Conservation (phyloP, 768 basidiomycete species). For the Suillus ampliporus region DNA sequence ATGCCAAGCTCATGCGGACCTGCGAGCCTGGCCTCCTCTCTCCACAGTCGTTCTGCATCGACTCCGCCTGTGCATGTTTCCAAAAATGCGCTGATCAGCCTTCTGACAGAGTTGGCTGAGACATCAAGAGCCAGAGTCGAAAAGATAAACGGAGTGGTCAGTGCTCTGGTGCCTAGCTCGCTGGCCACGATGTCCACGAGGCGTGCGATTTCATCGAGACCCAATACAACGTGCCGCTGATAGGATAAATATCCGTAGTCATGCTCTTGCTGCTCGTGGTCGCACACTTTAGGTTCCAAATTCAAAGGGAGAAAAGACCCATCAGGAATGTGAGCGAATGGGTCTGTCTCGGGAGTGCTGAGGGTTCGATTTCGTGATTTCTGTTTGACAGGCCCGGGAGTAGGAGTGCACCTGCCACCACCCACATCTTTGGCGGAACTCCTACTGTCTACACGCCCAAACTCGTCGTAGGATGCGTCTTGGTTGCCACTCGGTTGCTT, state of each 20-base stretch:
- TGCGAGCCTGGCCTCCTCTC: slow-evolving; percentile 84
- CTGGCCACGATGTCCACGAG: slow-evolving; percentile 74
- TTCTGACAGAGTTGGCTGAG: slow-evolving; percentile 70
- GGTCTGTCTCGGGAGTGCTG: slow-evolving; percentile 41
- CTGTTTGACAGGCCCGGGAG: slow-evolving; percentile 42
- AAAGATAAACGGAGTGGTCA: slow-evolving; percentile 92
- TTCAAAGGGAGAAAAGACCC: slow-evolving; percentile 59
- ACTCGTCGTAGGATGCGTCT: slow-evolving; percentile 58
- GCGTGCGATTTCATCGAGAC: slow-evolving; percentile 72
- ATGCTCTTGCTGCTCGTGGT: slow-evolving; percentile 44
- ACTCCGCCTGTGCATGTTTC: slow-evolving; percentile 52
- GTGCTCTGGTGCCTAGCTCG: slow-evolving; percentile 73
- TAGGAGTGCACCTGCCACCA: slow-evolving; percentile 22
- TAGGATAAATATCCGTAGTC: slow-evolving; percentile 80
- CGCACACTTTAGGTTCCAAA: slow-evolving; percentile 52
- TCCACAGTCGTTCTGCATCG: slow-evolving; percentile 63
- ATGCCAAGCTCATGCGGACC: slow-evolving; percentile 89
- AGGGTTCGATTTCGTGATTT: slow-evolving; percentile 47
- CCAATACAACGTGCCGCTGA: slow-evolving; percentile 74
- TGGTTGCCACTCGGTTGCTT: slow-evolving; percentile 28
- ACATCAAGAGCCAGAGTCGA: slow-evolving; percentile 88
- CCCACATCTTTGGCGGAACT: slow-evolving; percentile 42
- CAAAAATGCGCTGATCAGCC: slow-evolving; percentile 85
- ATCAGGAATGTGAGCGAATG: slow-evolving; percentile 49
- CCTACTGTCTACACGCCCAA: slow-evolving; percentile 62